A percentile compares a stretch with the other conserved stretches of the same genome.
phyloP scores from a whole-genome alignment of 495 filamentous ascomycete species.

The Elasticomyces elasticus region DNA sequence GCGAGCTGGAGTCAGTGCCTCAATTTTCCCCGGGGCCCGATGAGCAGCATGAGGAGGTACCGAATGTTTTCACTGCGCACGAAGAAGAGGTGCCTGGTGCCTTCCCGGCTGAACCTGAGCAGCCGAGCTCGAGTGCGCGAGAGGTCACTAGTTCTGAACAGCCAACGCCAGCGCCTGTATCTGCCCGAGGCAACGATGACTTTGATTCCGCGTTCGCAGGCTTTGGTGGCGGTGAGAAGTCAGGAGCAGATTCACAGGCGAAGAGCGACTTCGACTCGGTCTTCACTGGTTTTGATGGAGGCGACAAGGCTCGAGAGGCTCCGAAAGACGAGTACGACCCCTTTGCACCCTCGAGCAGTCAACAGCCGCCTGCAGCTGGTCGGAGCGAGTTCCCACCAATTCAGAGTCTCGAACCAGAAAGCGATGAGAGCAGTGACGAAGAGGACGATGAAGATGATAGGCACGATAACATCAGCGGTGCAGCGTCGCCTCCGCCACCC shows the following conservation, averaged over 20 bases:
- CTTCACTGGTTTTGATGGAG: conserved; percentile 42
- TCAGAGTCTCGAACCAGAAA: conserved; percentile 24
- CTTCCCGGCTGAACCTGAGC: conserved; percentile 44
- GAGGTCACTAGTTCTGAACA: conserved; percentile 4
- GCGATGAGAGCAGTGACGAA: conserved; percentile 65
- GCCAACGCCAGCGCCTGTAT: not conserved
- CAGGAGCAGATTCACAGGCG: conserved; percentile 18
- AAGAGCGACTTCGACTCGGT: conserved; percentile 1
- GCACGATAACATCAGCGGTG: conserved; percentile 67
- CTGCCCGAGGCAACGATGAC: not conserved
- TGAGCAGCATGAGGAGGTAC: not conserved
- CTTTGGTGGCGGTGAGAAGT: not conserved
- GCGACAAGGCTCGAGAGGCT: conserved; percentile 28
- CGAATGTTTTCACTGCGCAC: conserved; percentile 7
- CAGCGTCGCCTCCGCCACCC: conserved; percentile 55
- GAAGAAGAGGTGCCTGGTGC: conserved; percentile 34
- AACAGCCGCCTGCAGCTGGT: not conserved
- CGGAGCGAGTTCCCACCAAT: conserved; percentile 85
- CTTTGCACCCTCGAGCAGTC: not conserved
- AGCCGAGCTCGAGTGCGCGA: conserved; percentile 9
- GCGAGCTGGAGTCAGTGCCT: not conserved
- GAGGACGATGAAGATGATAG: conserved; percentile 55
- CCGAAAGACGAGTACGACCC: conserved; percentile 24
- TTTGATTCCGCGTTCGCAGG: conserved; percentile 3
- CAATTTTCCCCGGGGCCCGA: not conserved